Base-by-base conservation (phyloP, 768 basidiomycete genomes). In the Leccinum uliginosum region DNA sequence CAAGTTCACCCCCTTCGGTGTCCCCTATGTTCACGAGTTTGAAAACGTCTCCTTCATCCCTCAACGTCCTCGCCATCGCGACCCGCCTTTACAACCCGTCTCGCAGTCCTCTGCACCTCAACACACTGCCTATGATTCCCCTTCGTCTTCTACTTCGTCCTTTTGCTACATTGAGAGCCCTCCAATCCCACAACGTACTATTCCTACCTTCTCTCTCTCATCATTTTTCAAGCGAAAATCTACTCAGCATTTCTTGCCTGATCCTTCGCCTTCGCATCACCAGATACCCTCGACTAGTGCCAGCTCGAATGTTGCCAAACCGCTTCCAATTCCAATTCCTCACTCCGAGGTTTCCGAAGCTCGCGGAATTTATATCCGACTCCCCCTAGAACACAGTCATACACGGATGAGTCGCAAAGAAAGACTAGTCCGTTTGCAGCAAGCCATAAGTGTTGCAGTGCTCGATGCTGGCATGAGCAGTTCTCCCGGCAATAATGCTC, bases 401-500 rank as follows among this genome's bases (percentile, higher is more conserved):
- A 11, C 55, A 7, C 59, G 54, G 6, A 50, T 57, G 60, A 48
- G 15, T 32, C 70, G 64, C 52, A 67, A 63, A 44, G 53, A 69
- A 23, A 64, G 60, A 52, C 59, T 71, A 1, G 54, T 58, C 38
- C 66, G 63, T 47, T 62, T 77, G 51, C 74, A 76, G 62, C 57
- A 70, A 53, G 68, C 70, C 23, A 76, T 77, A 50, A 69, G 69
- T 27, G 60, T 57, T 23, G 76, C 77, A 7, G 75, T 77, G 7
- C 62, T 73, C 17, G 68, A 67, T 17, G 75, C 74, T 21, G 76
- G 76, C 44, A 78, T 78, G 76, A 71, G 70, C 50, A 53, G 66
- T n/a, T 67, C 74, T 0, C 67, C 71, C 15, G 56, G 52, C 17
- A 65, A 57, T 38, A 30, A 50, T 11, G 21, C 48, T 27, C 52